Conservation (phyloP, 2,329 filamentous ascomycete species). For the Aspergillus phoenicis region DNA sequence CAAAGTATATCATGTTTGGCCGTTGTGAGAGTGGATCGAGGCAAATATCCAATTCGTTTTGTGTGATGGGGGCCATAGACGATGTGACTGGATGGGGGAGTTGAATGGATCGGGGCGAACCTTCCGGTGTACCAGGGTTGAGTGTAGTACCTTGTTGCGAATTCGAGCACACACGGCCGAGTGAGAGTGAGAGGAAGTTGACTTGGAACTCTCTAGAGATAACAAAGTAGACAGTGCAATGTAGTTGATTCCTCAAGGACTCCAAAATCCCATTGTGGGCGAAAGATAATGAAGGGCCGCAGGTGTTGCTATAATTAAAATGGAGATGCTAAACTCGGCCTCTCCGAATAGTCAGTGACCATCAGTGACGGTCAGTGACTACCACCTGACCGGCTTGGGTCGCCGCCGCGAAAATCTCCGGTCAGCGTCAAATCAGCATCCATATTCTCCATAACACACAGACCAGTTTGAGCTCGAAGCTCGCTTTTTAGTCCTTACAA, state of each 20-base stretch:
- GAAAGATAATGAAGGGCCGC: neutral
- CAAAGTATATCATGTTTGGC: constrained; percentile 13
- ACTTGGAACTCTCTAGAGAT: neutral
- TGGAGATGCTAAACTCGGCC: constrained; percentile 18
- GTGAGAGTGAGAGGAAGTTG: neutral
- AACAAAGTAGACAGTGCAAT: neutral
- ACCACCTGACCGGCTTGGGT: constrained; percentile 17
- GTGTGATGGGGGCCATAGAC: neutral
- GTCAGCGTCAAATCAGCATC: constrained; percentile 21
- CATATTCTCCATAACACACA: constrained; percentile 13
- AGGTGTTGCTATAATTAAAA: neutral
- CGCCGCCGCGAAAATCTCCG: constrained; percentile 20
- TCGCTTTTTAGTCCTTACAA: neutral
- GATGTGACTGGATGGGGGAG: constrained; percentile 17
- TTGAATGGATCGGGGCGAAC: constrained; percentile 30
- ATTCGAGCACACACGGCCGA: neutral
- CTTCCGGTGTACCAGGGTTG: constrained; percentile 29
- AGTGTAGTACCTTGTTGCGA: neutral
- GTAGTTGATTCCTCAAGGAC: neutral
- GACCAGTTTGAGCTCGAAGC: constrained; percentile 19
- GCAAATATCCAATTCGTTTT: neutral
- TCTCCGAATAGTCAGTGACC: constrained; percentile 22
- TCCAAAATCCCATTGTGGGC: neutral
- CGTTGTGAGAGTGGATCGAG: constrained; percentile 3
- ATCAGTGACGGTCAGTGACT: constrained; percentile 30